Conservation (phyloP, 805 yeast species). For the Candida koratica region DNA sequence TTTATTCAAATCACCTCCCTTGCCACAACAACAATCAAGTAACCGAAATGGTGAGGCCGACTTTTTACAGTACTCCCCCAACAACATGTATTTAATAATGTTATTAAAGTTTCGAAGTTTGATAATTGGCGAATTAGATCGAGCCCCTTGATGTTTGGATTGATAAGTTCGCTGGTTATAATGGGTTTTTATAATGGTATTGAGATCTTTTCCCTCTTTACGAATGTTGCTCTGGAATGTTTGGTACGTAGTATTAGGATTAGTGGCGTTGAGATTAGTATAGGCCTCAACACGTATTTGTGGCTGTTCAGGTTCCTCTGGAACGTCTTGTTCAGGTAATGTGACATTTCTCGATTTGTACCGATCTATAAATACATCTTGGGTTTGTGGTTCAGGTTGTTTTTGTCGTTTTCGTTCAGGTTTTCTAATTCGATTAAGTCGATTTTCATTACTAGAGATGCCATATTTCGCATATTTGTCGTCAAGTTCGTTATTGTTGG, state of each 20-base stretch:
- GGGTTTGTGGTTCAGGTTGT: background rate
- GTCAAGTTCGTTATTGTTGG: background rate
- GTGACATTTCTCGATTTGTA: conserved; percentile 4
- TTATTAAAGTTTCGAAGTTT: conserved; percentile 87
- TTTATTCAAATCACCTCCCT: conserved; percentile 94
- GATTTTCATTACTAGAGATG: conserved; percentile 2
- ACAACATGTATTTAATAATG: conserved; percentile 80
- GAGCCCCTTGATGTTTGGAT: conserved; percentile 52
- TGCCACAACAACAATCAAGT: conserved; percentile 92
- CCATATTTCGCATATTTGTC: conserved; percentile 9
- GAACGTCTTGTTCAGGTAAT: conserved; percentile 2
- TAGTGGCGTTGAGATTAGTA: conserved; percentile 21
- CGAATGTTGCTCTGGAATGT: conserved; percentile 37
- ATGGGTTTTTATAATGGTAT: conserved; percentile 72
- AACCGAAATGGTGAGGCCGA: conserved; percentile 39
- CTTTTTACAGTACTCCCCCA: conserved; percentile 57
- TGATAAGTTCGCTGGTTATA: conserved; percentile 80
- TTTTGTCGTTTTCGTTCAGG: conserved; percentile 3
- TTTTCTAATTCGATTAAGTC: conserved; percentile 9
- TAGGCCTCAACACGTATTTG: conserved; percentile 15
- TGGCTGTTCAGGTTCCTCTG: background rate
- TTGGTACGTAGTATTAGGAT: conserved; percentile 22
- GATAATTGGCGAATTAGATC: conserved; percentile 79
- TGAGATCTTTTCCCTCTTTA: conserved; percentile 41
- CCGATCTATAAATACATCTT: conserved; percentile 1